A percentile compares a stretch with the other conserved stretches of the same genome.
phyloP scores from a whole-genome alignment of 2,329 filamentous ascomycete species.

The Hymenotorrendiella dingleyae region DNA sequence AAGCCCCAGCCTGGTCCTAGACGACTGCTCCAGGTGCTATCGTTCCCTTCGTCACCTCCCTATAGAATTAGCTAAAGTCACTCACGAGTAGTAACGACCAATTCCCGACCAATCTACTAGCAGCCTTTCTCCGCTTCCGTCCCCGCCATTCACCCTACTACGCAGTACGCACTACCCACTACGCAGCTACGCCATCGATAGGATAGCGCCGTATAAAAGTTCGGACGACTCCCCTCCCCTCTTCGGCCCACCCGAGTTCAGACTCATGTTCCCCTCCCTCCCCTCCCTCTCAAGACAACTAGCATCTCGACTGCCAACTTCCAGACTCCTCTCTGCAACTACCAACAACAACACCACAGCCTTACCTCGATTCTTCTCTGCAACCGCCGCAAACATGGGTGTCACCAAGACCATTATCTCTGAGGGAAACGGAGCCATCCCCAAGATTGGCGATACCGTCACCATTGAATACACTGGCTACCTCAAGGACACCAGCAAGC shows the following conservation, averaged over 20 bases:
- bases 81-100: no score
- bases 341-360: conserved; percentile 2
- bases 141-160: not conserved
- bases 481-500: conserved; percentile 61
- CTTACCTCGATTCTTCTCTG: conserved; percentile 25
- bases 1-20: no score
- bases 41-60: no score
- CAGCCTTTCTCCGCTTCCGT: no score
- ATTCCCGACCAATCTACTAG: no score
- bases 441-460: conserved; percentile 64
- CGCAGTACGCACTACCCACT: not conserved
- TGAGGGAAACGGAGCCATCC: conserved; percentile 57
- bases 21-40: no score
- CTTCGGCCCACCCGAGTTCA: not conserved
- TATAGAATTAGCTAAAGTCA: no score
- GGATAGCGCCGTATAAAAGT: conserved; percentile 2
- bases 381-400: conserved; percentile 49
- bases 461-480: conserved; percentile 89
- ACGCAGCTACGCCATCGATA: not conserved
- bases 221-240: not conserved
- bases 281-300: conserved; percentile 4
- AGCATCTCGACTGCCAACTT: not conserved
- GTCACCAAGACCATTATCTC: conserved; percentile 62
- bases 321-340: conserved; percentile 6
- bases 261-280: conserved; percentile 12